Percentiles rank a stretch among this genome's conserved stretches.
phyloP scores from a whole-genome alignment of 345 rosid species.

The Moricandia moricandioides region DNA sequence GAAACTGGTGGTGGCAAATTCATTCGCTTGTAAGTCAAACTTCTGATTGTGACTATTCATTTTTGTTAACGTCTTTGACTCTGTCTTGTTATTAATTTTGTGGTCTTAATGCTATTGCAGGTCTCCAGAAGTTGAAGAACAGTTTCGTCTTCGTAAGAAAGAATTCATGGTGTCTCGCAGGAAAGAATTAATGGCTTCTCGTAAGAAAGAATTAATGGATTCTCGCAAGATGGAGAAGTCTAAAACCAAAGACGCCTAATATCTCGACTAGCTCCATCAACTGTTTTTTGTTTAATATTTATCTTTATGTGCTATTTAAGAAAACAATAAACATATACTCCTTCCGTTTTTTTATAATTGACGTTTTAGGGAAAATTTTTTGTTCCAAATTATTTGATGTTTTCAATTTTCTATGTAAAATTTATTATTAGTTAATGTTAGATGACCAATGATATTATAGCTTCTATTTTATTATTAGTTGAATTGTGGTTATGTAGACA shows the following conservation, averaged over 20 bases:
- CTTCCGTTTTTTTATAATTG: too few species aligned
- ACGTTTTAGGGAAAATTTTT: too few species aligned
- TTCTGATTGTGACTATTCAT: not conserved
- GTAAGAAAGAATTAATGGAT: not conserved
- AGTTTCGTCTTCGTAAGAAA: not conserved
- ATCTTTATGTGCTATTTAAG: too few species aligned
- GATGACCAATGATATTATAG: too few species aligned
- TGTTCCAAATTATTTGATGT: too few species aligned
- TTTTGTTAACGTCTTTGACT: not conserved
- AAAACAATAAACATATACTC: too few species aligned
- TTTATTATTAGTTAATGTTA: too few species aligned
- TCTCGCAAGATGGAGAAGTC: not conserved
- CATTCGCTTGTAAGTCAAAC: not conserved
- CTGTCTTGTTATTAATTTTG: not conserved
- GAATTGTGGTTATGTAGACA: too few species aligned
- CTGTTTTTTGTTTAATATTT: not conserved
- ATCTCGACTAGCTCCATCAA: not conserved
- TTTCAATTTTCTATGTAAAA: too few species aligned
- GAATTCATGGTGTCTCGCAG: not conserved
- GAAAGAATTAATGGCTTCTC: not conserved
- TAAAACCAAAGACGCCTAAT: not conserved
- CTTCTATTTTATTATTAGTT: too few species aligned
- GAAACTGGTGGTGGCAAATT: not conserved
- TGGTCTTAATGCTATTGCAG: not conserved
- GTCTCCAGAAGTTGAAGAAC: not conserved